Evolutionary conservation across 139 green algal genomes (phyloP).

Genomic region (Tetratostichococcus sp.): DNA sequence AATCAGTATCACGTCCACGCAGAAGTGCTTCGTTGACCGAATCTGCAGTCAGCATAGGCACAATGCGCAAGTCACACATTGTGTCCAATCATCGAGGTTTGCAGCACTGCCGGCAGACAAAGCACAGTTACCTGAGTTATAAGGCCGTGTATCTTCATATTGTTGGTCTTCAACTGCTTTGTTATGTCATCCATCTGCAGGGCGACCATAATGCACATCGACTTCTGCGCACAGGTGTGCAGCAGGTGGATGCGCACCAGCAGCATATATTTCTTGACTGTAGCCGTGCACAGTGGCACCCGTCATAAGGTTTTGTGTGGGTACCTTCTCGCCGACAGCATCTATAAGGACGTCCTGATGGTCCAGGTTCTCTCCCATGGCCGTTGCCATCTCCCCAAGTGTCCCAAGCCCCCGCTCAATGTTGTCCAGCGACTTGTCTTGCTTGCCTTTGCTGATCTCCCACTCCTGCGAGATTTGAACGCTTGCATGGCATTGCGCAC

Average conservation of each 20-base stretch:
- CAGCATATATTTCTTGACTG: too few species aligned
- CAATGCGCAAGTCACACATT: neutral
- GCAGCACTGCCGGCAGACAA: neutral
- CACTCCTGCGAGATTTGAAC: slow-evolving; percentile 60
- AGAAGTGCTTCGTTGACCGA: slow-evolving; percentile 74
- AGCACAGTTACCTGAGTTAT: slow-evolving; percentile 46
- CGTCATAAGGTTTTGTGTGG: neutral
- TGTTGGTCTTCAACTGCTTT: slow-evolving; percentile 72
- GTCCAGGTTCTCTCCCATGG: slow-evolving; percentile 73
- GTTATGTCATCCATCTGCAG: slow-evolving; percentile 71
- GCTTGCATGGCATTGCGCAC: too few species aligned
- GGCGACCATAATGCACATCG: neutral
- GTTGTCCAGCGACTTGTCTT: slow-evolving; percentile 70
- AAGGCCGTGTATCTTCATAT: slow-evolving; percentile 72
- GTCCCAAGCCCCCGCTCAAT: slow-evolving; percentile 66
- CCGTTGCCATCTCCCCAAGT: slow-evolving; percentile 68
- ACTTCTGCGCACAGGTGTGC: too few species aligned
- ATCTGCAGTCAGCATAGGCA: slow-evolving; percentile 51
- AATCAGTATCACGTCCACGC: slow-evolving; percentile 82
- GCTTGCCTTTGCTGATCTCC: slow-evolving; percentile 46
- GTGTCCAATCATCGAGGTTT: neutral
- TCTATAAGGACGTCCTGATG: slow-evolving; percentile 76
- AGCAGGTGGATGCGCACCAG: too few species aligned
- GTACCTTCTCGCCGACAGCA: slow-evolving; percentile 61
- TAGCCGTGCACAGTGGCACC: too few species aligned